Conservation (phyloP, 202 grass and related monocot genomes). For the Schoenoplectus triqueter region DNA sequence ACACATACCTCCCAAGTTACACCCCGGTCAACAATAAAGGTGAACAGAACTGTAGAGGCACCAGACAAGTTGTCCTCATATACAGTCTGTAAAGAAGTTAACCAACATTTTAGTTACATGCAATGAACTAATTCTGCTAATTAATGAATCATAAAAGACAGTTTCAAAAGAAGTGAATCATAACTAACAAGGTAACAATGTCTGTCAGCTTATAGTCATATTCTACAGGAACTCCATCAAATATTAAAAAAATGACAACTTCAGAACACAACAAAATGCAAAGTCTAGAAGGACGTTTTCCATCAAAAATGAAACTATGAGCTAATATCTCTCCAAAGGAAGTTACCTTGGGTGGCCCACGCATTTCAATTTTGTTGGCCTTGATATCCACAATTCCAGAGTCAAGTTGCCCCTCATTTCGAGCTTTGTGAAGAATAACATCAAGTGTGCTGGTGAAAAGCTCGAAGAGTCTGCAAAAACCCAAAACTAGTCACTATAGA, state of each 20-base stretch:
- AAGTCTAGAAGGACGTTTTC: background rate
- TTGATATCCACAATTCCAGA: slow-evolving; percentile 99
- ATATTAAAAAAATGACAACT: background rate
- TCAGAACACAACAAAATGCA: slow-evolving; percentile 24
- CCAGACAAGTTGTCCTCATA: slow-evolving; percentile 88
- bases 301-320: background rate
- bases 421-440: slow-evolving; percentile 82
- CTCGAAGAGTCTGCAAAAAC: slow-evolving; percentile 82
- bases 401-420: slow-evolving; percentile 90
- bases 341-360: slow-evolving; percentile 75
- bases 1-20: slow-evolving; percentile 85
- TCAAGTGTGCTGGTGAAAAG: slow-evolving; percentile 86
- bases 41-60: slow-evolving; percentile 81
- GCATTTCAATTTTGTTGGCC: slow-evolving; percentile 90
- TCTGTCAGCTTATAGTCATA: background rate
- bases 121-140: slow-evolving; percentile 6
- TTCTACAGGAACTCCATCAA: background rate
- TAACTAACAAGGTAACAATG: slow-evolving; percentile 22
- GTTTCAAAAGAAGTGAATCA: background rate
- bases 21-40: slow-evolving; percentile 85
- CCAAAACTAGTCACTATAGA: slow-evolving; percentile 40
- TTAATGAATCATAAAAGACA: slow-evolving; percentile 9
- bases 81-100: slow-evolving; percentile 69
- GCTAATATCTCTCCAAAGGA: slow-evolving; percentile 1
- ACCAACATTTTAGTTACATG: slow-evolving; percentile 17